These are phyloP conservation scores for Fusarium secorum DNA, from an alignment of 2,329 filamentous ascomycete species.

Conservation along the genomic window DNA sequence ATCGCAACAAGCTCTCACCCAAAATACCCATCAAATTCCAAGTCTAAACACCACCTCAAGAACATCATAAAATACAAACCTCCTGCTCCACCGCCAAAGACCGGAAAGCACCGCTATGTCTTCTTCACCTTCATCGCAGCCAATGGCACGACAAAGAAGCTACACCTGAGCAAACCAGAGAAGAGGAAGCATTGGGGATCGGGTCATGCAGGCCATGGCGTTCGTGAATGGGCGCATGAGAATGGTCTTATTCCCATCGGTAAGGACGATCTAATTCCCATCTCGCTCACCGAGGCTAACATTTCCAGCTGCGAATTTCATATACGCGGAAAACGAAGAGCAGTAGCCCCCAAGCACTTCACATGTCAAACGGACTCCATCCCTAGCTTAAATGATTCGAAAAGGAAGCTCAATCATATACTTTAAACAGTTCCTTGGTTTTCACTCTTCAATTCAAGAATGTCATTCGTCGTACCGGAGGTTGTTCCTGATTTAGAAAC, in stretches of 20 bases:
- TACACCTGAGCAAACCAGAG: conserved; percentile 23
- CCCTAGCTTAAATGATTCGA: neutral
- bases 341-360: neutral
- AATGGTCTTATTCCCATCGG: conserved; percentile 35
- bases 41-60: neutral
- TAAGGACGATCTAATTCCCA: neutral
- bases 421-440: neutral
- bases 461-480: conserved; percentile 7
- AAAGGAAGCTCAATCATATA: conserved; percentile 4
- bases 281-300: neutral
- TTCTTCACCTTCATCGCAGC: conserved; percentile 31
- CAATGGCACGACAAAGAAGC: conserved; percentile 26
- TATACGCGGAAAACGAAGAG: conserved; percentile 33
- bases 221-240: conserved; percentile 30
- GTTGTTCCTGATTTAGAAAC: conserved; percentile 13
- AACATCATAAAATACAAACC: conserved; percentile 31
- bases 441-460: neutral
- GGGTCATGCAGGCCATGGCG: conserved; percentile 18
- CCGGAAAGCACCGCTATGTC: conserved; percentile 35
- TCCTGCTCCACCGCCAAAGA: conserved; percentile 29
- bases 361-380: neutral
- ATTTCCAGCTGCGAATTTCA: conserved; percentile 32
- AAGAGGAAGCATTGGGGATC: conserved; percentile 34
- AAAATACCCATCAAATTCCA: neutral
- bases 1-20: conserved; percentile 6